These are phyloP conservation scores for Boletellus sp. DNA, from an alignment of 1,284 basidiomycete genomes.

Conservation along the genomic window DNA sequence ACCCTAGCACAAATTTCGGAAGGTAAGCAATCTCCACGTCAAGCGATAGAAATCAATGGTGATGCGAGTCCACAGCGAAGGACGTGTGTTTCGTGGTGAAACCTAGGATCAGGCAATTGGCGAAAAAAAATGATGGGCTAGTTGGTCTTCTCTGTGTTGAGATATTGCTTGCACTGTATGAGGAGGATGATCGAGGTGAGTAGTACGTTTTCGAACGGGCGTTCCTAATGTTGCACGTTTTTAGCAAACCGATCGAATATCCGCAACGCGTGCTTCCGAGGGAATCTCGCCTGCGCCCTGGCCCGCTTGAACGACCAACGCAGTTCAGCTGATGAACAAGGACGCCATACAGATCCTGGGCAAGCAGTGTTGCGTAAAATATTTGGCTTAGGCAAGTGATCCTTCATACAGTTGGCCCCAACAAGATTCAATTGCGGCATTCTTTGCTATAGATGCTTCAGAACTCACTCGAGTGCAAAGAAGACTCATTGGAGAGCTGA, in stretches of 20 bases:
- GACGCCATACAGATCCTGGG: not conserved
- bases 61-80: conserved; percentile 1
- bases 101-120: conserved; percentile 14
- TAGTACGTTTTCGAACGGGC: not conserved
- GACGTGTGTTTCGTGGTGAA: conserved; percentile 7
- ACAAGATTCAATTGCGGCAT: not conserved
- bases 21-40: conserved; percentile 1
- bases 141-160: conserved; percentile 26
- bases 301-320: not conserved
- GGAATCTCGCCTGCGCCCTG: conserved; percentile 19
- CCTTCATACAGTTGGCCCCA: not conserved
- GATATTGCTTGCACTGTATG: conserved; percentile 14
- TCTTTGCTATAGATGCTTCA: conserved; percentile 3
- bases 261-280: conserved; percentile 7
- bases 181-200: conserved; percentile 6
- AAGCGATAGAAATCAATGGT: not conserved
- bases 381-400: conserved; percentile 21
- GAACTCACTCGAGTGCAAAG: not conserved
- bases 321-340: not conserved
- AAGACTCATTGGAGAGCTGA: conserved; percentile 13
- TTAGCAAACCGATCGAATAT: conserved; percentile 8
- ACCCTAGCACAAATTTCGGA: conserved; percentile 13
- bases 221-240: not conserved
- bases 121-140: conserved; percentile 1
- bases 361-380: conserved; percentile 7